These are phyloP conservation scores for Globisporangium paroecandrum DNA, from an alignment of 352 stramenopile genomes.

Conservation along the genomic window DNA sequence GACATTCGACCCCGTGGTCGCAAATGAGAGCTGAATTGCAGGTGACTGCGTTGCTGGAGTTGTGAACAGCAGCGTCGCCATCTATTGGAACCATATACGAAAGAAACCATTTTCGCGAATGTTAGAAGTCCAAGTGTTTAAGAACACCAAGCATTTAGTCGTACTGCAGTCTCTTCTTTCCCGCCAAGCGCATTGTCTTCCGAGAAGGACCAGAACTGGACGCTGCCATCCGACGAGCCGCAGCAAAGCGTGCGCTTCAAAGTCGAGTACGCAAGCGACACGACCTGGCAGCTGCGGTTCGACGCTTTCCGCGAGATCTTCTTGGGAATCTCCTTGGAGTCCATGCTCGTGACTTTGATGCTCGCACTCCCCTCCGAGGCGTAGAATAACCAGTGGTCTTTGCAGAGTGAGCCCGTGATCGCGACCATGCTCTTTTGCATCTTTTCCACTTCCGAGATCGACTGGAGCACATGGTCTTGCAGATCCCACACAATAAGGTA, in stretches of 20 bases:
- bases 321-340: slow-evolving; percentile 46
- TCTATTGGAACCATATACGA: neutral
- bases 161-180: slow-evolving; percentile 33
- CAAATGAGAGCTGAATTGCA: slow-evolving; percentile 45
- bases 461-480: slow-evolving; percentile 51
- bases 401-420: slow-evolving; percentile 51
- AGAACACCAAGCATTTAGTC: neutral
- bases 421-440: slow-evolving; percentile 53
- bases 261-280: slow-evolving; percentile 55
- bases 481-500: slow-evolving; percentile 68
- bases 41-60: slow-evolving; percentile 36
- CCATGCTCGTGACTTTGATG: slow-evolving; percentile 51
- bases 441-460: slow-evolving; percentile 62
- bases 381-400: slow-evolving; percentile 70
- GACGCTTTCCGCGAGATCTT: slow-evolving; percentile 73
- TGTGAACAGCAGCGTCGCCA: slow-evolving; percentile 29
- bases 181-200: slow-evolving; percentile 33
- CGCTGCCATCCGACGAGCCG: slow-evolving; percentile 57
- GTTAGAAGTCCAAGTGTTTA: neutral
- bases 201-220: slow-evolving; percentile 60
- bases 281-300: slow-evolving; percentile 51
- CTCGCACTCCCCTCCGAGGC: slow-evolving; percentile 69
- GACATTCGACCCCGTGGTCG: slow-evolving; percentile 14
- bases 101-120: neutral
- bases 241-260: slow-evolving; percentile 45